phyloP scores from a whole-genome alignment of 2,329 filamentous ascomycete species.

The Calonectria fujianensis region DNA sequence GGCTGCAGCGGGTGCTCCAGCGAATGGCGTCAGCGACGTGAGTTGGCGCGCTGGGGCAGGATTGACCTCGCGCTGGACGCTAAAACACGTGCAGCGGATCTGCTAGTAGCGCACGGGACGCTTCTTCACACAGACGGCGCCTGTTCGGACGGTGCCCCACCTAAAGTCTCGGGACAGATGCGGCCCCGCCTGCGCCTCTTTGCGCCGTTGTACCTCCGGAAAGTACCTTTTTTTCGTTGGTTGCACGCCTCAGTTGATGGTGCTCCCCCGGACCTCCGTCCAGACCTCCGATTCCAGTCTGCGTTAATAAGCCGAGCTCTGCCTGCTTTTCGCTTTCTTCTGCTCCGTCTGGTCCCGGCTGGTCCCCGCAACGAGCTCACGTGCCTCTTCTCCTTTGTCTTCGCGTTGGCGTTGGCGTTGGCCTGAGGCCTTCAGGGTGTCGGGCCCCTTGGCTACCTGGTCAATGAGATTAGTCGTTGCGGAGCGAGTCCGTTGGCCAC shows the following conservation, averaged over 20 bases:
- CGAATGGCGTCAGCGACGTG: slow-evolving; percentile 40
- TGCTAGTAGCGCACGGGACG: slow-evolving; percentile 27
- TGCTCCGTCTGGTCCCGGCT: slow-evolving; percentile 17
- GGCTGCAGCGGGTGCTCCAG: slow-evolving; percentile 36
- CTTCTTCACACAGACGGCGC: slow-evolving; percentile 25
- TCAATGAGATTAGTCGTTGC: slow-evolving; percentile 35
- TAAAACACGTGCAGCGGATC: slow-evolving; percentile 35
- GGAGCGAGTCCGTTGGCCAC: slow-evolving; percentile 49
- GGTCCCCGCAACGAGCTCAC: slow-evolving; percentile 26
- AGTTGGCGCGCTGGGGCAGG: slow-evolving; percentile 26
- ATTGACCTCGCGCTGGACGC: slow-evolving; percentile 18
- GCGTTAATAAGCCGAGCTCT: slow-evolving; percentile 38
- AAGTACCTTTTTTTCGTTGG: slow-evolving; percentile 38
- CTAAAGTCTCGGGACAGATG: slow-evolving; percentile 35
- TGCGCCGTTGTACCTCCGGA: slow-evolving; percentile 34
- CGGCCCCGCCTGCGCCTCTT: slow-evolving; percentile 42
- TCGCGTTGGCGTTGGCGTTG: slow-evolving; percentile 5
- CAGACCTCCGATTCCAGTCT: slow-evolving; percentile 29
- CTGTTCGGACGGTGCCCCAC: slow-evolving; percentile 37
- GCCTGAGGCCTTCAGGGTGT: slow-evolving; percentile 33
- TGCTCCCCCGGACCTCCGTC: slow-evolving; percentile 27
- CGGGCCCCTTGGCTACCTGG: slow-evolving; percentile 9
- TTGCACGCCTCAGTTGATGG: slow-evolving; percentile 3
- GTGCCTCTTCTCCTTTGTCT: slow-evolving; percentile 22
- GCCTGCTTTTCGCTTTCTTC: slow-evolving; percentile 37